phyloP scores from a whole-genome alignment of 2,329 filamentous ascomycete species.

The Fusarium zealandicum region DNA sequence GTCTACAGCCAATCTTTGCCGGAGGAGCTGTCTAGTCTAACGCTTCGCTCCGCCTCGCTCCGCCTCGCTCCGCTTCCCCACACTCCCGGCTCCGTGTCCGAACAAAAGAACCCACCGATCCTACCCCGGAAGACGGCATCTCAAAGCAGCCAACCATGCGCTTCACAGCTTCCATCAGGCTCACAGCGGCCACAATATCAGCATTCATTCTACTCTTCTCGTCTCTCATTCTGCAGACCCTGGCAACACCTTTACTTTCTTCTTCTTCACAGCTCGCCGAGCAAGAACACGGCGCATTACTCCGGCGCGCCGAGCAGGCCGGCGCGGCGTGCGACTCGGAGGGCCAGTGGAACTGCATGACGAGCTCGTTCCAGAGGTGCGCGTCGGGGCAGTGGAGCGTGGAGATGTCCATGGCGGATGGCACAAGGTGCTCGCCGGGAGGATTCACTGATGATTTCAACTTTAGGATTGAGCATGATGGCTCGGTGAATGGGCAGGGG shows the following conservation, averaged over 20 bases:
- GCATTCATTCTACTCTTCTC: slow-evolving; percentile 18
- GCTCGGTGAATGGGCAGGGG: slow-evolving; percentile 5
- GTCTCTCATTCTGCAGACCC: slow-evolving; percentile 4
- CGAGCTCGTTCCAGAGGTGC: slow-evolving; percentile 58
- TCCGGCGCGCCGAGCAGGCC: slow-evolving; percentile 40
- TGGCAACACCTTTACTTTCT: slow-evolving; percentile 12
- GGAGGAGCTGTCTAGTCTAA: neutral
- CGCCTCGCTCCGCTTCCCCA: slow-evolving; percentile 13
- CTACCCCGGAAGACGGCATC: slow-evolving; percentile 1
- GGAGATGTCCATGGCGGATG: slow-evolving; percentile 51
- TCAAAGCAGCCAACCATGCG: slow-evolving; percentile 18
- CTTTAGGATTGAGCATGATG: slow-evolving; percentile 47
- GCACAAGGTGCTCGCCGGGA: slow-evolving; percentile 55
- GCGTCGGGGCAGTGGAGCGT: slow-evolving; percentile 56
- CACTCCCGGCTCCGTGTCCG: slow-evolving; percentile 23
- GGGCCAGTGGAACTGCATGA: slow-evolving; percentile 64
- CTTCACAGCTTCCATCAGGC: neutral
- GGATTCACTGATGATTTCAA: slow-evolving; percentile 50
- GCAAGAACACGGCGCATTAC: slow-evolving; percentile 4
- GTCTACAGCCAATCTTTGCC: neutral
- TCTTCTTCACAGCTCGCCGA: neutral
- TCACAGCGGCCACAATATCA: slow-evolving; percentile 3
- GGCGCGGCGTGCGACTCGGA: slow-evolving; percentile 54
- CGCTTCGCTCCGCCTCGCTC: slow-evolving; percentile 3
- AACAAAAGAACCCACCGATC: slow-evolving; percentile 4